Conservation (phyloP, 2,329 filamentous ascomycete genomes). For the Sporothrix protearum region DNA sequence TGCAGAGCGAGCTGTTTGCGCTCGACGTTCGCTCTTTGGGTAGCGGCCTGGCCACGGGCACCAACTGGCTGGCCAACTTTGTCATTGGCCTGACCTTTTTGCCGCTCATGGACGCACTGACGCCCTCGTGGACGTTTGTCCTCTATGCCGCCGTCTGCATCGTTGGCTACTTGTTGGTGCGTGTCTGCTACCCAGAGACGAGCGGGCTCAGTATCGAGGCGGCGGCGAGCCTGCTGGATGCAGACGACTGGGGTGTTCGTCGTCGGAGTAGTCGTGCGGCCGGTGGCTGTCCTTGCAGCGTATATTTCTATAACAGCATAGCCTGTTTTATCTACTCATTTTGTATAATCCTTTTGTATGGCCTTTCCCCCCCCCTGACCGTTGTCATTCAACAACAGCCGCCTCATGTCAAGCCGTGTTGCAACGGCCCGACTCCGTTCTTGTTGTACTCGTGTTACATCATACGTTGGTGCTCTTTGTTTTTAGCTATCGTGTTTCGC, state of each 20-base stretch:
- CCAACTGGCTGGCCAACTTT: slow-evolving; percentile 86
- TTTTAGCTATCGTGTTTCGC: background rate
- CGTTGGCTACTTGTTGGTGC: slow-evolving; percentile 64
- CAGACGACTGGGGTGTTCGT: slow-evolving; percentile 70
- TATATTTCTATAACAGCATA: background rate
- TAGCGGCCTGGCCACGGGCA: slow-evolving; percentile 70
- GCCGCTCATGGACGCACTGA: slow-evolving; percentile 75
- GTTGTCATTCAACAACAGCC: background rate
- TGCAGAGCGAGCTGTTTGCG: slow-evolving; percentile 89
- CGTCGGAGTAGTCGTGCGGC: slow-evolving; percentile 13
- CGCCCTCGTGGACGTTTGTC: slow-evolving; percentile 72
- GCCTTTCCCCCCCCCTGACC: background rate
- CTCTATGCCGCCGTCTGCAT: slow-evolving; percentile 72
- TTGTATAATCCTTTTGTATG: background rate
- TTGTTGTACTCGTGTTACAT: background rate
- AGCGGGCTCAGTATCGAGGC: slow-evolving; percentile 78
- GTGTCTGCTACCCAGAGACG: slow-evolving; percentile 80
- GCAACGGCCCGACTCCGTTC: background rate
- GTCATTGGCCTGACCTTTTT: slow-evolving; percentile 81
- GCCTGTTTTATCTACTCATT: background rate
- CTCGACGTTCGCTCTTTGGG: slow-evolving; percentile 69
- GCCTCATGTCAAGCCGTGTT: background rate
- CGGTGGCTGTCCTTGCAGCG: too few relatives aligned
- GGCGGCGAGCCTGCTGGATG: slow-evolving; percentile 64
- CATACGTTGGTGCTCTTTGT: background rate